Conservation (phyloP, 257 asterid genomes). For the Salvia rosmarinus region DNA sequence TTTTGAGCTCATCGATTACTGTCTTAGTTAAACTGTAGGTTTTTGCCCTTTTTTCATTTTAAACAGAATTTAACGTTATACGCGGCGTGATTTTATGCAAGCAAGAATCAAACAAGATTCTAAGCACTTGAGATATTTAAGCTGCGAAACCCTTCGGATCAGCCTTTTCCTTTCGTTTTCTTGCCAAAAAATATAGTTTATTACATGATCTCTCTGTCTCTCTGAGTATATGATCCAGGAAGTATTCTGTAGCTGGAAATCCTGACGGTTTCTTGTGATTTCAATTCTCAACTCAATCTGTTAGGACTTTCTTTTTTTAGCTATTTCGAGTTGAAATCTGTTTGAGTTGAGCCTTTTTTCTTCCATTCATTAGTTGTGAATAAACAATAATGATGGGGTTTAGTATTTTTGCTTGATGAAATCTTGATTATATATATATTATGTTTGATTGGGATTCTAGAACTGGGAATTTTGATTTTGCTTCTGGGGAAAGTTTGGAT, state of each 20-base stretch:
- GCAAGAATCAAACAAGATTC: slow-evolving; percentile 12
- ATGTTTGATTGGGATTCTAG: background rate
- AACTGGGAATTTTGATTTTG: slow-evolving; percentile 14
- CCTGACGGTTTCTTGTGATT: slow-evolving; percentile 27
- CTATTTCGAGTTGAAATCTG: background rate
- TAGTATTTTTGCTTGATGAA: slow-evolving; percentile 11
- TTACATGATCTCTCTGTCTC: slow-evolving; percentile 9
- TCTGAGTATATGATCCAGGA: slow-evolving; percentile 6
- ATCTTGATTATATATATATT: slow-evolving; percentile 10
- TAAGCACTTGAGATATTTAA: background rate
- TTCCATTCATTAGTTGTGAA: background rate
- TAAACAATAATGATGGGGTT: slow-evolving; percentile 2
- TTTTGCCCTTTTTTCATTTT: background rate
- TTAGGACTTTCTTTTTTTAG: slow-evolving; percentile 16
- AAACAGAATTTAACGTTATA: slow-evolving; percentile 14
- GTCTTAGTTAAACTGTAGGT: background rate
- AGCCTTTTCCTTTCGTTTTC: background rate
- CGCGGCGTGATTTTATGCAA: slow-evolving; percentile 27
- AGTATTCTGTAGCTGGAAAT: background rate
- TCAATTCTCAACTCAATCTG: slow-evolving; percentile 23
- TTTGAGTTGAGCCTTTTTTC: background rate
- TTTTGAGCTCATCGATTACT: background rate
- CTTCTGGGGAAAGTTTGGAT: background rate
- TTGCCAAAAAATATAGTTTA: background rate
- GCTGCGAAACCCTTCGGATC: background rate